Base-by-base conservation (phyloP, 768 basidiomycete genomes). In the Steccherinum ochraceum region DNA sequence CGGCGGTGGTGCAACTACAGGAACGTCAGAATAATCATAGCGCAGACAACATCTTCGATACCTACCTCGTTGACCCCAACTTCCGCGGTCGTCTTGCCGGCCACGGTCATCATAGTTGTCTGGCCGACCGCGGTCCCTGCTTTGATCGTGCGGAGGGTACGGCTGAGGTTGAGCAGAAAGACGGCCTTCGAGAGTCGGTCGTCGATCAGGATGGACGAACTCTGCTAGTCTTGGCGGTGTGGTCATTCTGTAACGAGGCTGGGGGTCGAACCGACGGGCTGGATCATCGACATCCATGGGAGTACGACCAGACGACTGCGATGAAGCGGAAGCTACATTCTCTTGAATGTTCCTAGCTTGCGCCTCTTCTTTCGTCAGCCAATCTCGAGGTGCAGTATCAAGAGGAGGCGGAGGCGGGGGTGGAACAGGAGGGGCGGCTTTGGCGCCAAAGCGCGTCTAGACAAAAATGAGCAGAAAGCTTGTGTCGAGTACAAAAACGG, bases 341-440 rank as follows among this genome's bases (percentile, higher is more conserved):
- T 11, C 23, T 25, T 45, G 39, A 18, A 21, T n/a, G n/a, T n/a
- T n/a, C n/a, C n/a, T n/a, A n/a, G 27, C 39, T 45, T 52, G 48
- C 10, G 57, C 55, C 26, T 62, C 58, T 40, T 60, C 58, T 5
- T 57, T 52, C 5, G 61, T 62, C 27, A 60, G 48, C 61, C 61
- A 62, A 40, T 60, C 49, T 4, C 61, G 58, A 12, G 56, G 54
- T 25, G 53, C 48, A 2, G 25, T 19, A 12, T 41, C 40, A 1
- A 46, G 25, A 1, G 50, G 41, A 3, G 24, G 24, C 16, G 24
- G 42, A 11, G 23, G n/a, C n/a, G n/a, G n/a, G n/a, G 43, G 44
- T 12, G 54, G 45, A 1, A 20, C 3, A n/a, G 43, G 44, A 12
- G 54, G 45, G 1, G 18, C 3, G n/a, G 52, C 3, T 40, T 40